Percentiles rank a stretch among this genome's conserved stretches.
phyloP scores from a whole-genome alignment of 176 grass and related monocot species.

The Saccharum spontaneum region DNA sequence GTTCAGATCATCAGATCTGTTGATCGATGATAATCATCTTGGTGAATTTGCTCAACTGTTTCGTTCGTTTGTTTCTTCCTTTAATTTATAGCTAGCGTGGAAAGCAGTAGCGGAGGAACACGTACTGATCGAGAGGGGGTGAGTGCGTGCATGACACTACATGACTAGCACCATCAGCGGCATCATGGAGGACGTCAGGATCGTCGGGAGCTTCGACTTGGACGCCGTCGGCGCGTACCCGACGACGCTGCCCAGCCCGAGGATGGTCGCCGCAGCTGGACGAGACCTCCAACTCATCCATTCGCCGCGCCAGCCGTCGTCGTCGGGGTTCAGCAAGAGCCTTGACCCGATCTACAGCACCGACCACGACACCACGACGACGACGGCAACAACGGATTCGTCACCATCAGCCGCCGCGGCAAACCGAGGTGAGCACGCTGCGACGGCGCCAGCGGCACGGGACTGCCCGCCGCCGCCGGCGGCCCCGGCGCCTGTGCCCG shows the following conservation, averaged over 20 bases:
- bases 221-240: slow-evolving; percentile 36
- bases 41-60: background rate
- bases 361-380: background rate
- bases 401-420: background rate
- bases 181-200: slow-evolving; percentile 29
- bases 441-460: background rate
- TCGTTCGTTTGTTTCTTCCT: background rate
- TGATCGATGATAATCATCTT: background rate
- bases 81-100: background rate
- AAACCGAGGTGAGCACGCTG: background rate
- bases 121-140: too few relatives aligned
- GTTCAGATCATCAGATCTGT: too few relatives aligned
- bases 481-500: background rate
- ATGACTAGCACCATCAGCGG: background rate
- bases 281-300: background rate
- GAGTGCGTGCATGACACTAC: background rate
- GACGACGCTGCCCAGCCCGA: slow-evolving; percentile 44
- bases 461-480: background rate
- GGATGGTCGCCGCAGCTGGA: background rate
- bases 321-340: slow-evolving; percentile 46
- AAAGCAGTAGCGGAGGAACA: too few relatives aligned
- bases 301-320: slow-evolving; percentile 19
- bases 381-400: background rate
- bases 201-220: slow-evolving; percentile 33
- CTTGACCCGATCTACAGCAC: slow-evolving; percentile 40